Percentiles rank a stretch among this genome's conserved stretches.
Conservation (phyloP, 345 rosid genomes). For the Gossypium ekmanianum region DNA sequence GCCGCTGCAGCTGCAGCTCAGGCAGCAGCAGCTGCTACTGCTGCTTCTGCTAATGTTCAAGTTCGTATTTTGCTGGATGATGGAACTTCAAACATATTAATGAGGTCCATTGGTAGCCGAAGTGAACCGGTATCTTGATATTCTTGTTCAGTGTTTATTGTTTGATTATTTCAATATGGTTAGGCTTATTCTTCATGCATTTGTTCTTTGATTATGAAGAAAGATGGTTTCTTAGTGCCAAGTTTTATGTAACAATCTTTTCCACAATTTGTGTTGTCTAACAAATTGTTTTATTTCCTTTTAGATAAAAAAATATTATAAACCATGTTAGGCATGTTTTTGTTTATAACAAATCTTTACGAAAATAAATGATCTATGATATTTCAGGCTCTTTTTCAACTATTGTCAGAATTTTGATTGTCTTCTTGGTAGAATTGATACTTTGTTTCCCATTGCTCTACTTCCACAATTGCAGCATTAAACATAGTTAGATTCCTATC, state of each 20-base stretch:
- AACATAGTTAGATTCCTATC: slow-evolving; percentile 2
- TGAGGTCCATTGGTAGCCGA: slow-evolving; percentile 89
- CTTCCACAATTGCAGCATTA: not conserved
- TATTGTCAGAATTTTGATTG: not conserved
- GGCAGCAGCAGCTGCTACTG: slow-evolving; percentile 93
- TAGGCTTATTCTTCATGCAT: not conserved
- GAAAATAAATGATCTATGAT: not conserved
- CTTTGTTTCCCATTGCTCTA: not conserved
- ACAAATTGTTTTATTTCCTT: not conserved
- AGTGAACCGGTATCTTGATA: slow-evolving; percentile 73
- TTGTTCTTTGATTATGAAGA: not conserved
- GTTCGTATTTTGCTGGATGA: slow-evolving; percentile 97
- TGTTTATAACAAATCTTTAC: not conserved
- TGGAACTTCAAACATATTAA: slow-evolving; percentile 95
- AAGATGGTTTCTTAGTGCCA: slow-evolving; percentile 11
- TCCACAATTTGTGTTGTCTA: not conserved
- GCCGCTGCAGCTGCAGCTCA: slow-evolving; percentile 98
- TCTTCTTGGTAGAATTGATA: not conserved
- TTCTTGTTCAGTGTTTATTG: slow-evolving; percentile 16
- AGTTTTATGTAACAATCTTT: not conserved
- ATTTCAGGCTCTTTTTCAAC: not conserved
- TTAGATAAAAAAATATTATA: not conserved
- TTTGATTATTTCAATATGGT: slow-evolving; percentile 14
- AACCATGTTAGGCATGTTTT: not conserved
- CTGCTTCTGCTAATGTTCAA: slow-evolving; percentile 96